Percentiles rank a stretch among this genome's conserved stretches.
phyloP scores from a whole-genome alignment of 2,329 filamentous ascomycete genomes.

The Stagonosporopsis chrysanthemi region DNA sequence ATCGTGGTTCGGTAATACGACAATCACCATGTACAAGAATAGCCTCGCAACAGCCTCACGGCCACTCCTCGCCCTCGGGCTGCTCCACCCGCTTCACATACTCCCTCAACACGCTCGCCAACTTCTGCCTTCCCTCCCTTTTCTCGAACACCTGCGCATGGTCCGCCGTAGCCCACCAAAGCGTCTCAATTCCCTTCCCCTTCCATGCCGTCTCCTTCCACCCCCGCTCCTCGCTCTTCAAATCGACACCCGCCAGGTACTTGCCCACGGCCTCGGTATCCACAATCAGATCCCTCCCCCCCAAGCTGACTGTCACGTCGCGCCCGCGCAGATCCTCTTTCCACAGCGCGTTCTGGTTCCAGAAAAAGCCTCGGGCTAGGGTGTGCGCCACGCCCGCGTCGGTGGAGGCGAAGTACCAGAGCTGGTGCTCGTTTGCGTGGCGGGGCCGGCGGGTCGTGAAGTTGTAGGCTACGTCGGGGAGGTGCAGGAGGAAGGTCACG shows the following conservation, averaged over 20 bases:
- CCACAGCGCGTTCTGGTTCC: conserved; percentile 75
- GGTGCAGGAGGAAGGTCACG: conserved; percentile 71
- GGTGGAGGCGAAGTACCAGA: conserved; percentile 74
- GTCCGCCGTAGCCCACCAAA: conserved; percentile 68
- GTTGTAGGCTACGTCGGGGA: conserved; percentile 75
- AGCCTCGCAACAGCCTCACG: neutral
- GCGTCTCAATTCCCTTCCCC: conserved; percentile 60
- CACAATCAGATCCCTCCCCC: conserved; percentile 70
- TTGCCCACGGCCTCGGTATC: conserved; percentile 64
- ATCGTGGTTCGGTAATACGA: conserved; percentile 10
- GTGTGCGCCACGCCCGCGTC: conserved; percentile 72
- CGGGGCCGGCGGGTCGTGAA: conserved; percentile 55
- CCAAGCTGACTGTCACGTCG: conserved; percentile 64
- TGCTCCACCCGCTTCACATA: conserved; percentile 30
- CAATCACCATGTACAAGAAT: neutral
- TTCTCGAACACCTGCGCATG: conserved; percentile 64
- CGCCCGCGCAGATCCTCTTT: conserved; percentile 65
- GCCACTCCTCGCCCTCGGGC: conserved; percentile 9
- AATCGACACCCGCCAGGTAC: conserved; percentile 59
- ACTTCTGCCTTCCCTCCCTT: conserved; percentile 30
- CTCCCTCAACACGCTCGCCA: conserved; percentile 36
- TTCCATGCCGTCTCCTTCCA: conserved; percentile 49
- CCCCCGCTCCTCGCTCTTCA: conserved; percentile 35
- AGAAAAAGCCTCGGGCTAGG: conserved; percentile 73
- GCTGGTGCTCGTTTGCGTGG: conserved; percentile 71